Percentiles rank a stretch among this genome's conserved stretches.
Conservation (phyloP, 2,329 filamentous ascomycete genomes). For the Boeremia lycopersici region DNA sequence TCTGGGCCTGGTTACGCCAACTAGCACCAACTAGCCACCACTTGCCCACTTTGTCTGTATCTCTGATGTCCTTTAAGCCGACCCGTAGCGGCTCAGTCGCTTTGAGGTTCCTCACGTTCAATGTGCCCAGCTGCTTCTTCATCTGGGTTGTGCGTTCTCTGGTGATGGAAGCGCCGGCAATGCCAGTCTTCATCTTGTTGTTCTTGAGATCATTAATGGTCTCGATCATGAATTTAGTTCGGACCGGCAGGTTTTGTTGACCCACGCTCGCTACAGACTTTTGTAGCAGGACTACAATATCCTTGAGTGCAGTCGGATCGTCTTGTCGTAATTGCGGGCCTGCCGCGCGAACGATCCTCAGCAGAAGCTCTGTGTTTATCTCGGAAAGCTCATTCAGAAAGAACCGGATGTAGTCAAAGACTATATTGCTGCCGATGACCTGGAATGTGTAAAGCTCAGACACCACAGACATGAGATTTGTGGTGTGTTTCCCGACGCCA, state of each 20-base stretch:
- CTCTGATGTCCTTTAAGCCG: constrained; percentile 78
- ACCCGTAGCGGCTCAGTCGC: constrained; percentile 82
- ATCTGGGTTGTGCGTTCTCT: constrained; percentile 86
- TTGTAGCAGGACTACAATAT: constrained; percentile 81
- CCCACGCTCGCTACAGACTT: constrained; percentile 71
- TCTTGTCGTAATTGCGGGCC: constrained; percentile 86
- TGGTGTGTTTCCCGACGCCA: constrained; percentile 61
- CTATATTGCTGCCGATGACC: constrained; percentile 77
- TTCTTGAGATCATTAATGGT: constrained; percentile 94
- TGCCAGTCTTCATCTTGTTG: constrained; percentile 81
- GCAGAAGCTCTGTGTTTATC: constrained; percentile 83
- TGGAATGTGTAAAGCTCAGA: constrained; percentile 93
- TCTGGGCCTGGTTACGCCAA: constrained; percentile 62
- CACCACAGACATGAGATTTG: constrained; percentile 81
- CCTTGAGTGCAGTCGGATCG: constrained; percentile 84
- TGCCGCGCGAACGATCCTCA: constrained; percentile 79
- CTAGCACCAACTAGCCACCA: constrained; percentile 99
- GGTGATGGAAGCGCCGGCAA: constrained; percentile 71
- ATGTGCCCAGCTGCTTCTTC: constrained; percentile 81
- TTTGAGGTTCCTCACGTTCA: constrained; percentile 72
- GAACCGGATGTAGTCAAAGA: constrained; percentile 89
- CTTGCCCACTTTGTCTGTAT: constrained; percentile 86
- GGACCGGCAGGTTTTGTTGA: constrained; percentile 75
- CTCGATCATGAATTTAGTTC: constrained; percentile 97
- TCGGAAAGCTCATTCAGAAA: constrained; percentile 79